These are phyloP conservation scores for Quercus robur DNA, from an alignment of 306 rosid species.

Conservation along the genomic window DNA sequence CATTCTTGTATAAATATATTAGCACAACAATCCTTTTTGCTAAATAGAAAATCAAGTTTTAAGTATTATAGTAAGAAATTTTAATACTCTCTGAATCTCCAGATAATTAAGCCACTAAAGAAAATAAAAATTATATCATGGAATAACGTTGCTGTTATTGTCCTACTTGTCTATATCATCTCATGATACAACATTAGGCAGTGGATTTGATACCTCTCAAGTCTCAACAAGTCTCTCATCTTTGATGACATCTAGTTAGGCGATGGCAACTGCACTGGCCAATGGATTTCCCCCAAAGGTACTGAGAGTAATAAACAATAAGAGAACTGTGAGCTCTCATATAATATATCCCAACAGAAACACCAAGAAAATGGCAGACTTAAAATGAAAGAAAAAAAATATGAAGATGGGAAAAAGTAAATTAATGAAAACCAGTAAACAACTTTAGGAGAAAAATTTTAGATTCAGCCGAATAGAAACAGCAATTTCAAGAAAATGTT, in stretches of 20 bases:
- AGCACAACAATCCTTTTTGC: background rate
- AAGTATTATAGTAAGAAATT: background rate
- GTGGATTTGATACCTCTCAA: conserved; percentile 53
- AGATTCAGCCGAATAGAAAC: background rate
- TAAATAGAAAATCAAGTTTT: background rate
- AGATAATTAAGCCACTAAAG: background rate
- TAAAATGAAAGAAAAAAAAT: background rate
- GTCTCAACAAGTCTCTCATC: conserved; percentile 56
- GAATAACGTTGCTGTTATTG: background rate
- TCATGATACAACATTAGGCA: conserved; percentile 5
- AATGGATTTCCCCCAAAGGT: conserved; percentile 94
- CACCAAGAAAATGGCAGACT: background rate
- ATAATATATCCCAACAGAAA: background rate
- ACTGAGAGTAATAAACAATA: conserved; percentile 31
- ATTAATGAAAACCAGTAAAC: background rate
- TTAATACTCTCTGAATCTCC: background rate
- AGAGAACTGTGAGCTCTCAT: conserved; percentile 21
- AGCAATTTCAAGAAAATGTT: background rate
- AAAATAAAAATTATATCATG: background rate
- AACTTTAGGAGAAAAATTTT: background rate
- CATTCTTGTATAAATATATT: background rate
- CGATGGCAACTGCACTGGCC: conserved; percentile 95
- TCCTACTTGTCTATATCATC: background rate
- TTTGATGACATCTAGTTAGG: conserved; percentile 76
- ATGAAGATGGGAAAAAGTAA: background rate